Conservation (phyloP, 2,329 filamentous ascomycete species). For the Metarhizium sp. region DNA sequence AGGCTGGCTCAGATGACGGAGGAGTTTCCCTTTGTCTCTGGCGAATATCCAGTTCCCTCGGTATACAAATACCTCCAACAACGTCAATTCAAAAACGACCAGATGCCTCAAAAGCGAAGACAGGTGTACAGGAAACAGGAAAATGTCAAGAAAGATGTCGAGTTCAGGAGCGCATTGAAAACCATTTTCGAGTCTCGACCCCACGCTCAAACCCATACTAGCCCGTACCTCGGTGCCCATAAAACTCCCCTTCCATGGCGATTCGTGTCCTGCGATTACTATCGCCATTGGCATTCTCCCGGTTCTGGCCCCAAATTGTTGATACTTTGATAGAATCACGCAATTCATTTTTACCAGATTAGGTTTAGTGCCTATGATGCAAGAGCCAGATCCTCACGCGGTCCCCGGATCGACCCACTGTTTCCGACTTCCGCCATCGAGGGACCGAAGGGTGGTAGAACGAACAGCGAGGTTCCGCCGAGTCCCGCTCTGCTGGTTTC, state of each 20-base stretch:
- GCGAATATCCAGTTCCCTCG: neutral
- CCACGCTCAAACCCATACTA: neutral
- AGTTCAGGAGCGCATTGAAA: neutral
- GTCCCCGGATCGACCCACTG: slow-evolving; percentile 8
- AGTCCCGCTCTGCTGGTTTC: neutral
- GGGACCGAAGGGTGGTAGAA: neutral
- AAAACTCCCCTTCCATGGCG: slow-evolving; percentile 9
- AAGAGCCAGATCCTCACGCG: slow-evolving; percentile 10
- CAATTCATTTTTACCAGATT: slow-evolving; percentile 25
- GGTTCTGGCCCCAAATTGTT: slow-evolving; percentile 19
- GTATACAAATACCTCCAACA: neutral
- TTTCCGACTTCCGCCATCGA: slow-evolving; percentile 7
- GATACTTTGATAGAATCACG: slow-evolving; percentile 29
- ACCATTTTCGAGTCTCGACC: neutral
- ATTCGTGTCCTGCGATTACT: neutral
- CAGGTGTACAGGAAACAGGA: neutral
- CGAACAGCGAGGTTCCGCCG: slow-evolving; percentile 5
- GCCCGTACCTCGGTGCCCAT: neutral
- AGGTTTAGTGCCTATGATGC: slow-evolving; percentile 21
- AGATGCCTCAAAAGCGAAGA: neutral
- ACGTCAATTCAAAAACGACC: neutral
- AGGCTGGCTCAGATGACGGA: neutral
- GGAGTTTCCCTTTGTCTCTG: neutral
- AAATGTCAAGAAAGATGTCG: neutral
- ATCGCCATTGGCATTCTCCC: slow-evolving; percentile 1